Conservation (phyloP, 2,329 filamentous ascomycete genomes). For the Triangularia verruculosa region DNA sequence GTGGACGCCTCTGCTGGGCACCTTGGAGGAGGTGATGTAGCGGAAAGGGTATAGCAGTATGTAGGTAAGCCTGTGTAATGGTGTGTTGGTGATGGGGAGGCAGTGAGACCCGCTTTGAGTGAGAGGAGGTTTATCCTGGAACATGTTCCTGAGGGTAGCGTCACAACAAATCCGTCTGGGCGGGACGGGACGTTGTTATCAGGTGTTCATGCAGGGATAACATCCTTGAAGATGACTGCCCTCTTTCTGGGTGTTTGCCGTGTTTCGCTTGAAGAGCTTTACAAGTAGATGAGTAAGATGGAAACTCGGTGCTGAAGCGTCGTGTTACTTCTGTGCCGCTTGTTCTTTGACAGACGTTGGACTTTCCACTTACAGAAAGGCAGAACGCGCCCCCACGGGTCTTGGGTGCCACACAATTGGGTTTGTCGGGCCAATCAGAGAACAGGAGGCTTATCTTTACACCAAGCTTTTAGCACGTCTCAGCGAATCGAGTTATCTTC, state of each 20-base stretch:
- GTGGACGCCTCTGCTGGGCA: too few relatives aligned
- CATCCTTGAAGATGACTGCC: background rate
- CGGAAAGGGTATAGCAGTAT: background rate
- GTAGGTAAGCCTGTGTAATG: background rate
- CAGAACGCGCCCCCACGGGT: conserved; percentile 2
- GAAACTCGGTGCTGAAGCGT: background rate
- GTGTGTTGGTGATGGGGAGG: background rate
- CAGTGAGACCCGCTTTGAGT: background rate
- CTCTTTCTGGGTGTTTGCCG: background rate
- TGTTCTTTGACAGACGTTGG: background rate
- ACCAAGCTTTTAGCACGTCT: conserved; percentile 17
- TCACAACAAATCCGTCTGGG: background rate
- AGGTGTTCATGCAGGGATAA: background rate
- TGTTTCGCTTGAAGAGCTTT: background rate
- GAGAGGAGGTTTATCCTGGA: background rate
- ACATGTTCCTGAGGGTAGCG: background rate
- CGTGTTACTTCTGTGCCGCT: background rate
- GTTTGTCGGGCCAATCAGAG: conserved; percentile 13
- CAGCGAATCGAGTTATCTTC: conserved; percentile 11
- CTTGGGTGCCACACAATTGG: conserved; percentile 4
- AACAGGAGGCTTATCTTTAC: conserved; percentile 20
- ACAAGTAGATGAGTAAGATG: background rate
- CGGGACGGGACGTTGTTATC: conserved; percentile 3
- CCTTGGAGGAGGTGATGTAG: background rate
- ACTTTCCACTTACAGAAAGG: background rate